Percentiles rank a stretch among this genome's conserved stretches.
phyloP scores from a whole-genome alignment of 1,139 yeast genomes.

The Taphrina pruni region DNA sequence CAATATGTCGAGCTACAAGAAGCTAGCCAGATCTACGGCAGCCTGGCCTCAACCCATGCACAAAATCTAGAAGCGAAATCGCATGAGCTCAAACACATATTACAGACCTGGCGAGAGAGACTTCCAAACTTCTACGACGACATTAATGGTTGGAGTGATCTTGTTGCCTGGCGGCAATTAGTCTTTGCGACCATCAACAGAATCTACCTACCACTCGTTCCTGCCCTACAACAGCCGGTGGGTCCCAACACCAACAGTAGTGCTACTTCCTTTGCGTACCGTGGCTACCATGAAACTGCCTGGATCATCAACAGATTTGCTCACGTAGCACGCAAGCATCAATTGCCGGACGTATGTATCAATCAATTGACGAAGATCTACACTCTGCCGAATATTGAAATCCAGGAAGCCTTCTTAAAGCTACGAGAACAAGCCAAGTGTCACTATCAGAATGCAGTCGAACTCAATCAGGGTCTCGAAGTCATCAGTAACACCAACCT shows the following conservation, averaged over 20 bases:
- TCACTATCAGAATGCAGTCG: slow-evolving; percentile 87
- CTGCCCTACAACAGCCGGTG: slow-evolving; percentile 77
- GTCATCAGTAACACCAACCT: slow-evolving; percentile 95
- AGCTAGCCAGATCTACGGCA: slow-evolving; percentile 91
- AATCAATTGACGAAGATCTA: slow-evolving; percentile 91
- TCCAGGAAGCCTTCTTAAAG: slow-evolving; percentile 95
- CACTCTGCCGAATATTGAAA: slow-evolving; percentile 95
- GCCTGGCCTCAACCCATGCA: slow-evolving; percentile 86
- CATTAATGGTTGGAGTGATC: slow-evolving; percentile 94
- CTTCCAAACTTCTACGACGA: slow-evolving; percentile 97
- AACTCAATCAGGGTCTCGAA: slow-evolving; percentile 90
- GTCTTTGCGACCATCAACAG: slow-evolving; percentile 97
- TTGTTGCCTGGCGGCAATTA: slow-evolving; percentile 98
- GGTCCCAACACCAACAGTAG: slow-evolving; percentile 47
- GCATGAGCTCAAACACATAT: slow-evolving; percentile 88
- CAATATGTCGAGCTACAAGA: slow-evolving; percentile 98
- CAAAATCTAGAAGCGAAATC: slow-evolving; percentile 90
- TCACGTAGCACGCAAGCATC: slow-evolving; percentile 95
- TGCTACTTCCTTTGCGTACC: slow-evolving; percentile 81
- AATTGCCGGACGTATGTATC: slow-evolving; percentile 95
- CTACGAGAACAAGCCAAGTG: slow-evolving; percentile 97
- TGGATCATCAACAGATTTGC: slow-evolving; percentile 99
- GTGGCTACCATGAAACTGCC: slow-evolving; percentile 98
- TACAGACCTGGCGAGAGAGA: slow-evolving; percentile 98
- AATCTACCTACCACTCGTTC: slow-evolving; percentile 90